These are phyloP conservation scores for Mariannaea sp. DNA, from an alignment of 2,329 filamentous ascomycete species.

Conservation along the genomic window DNA sequence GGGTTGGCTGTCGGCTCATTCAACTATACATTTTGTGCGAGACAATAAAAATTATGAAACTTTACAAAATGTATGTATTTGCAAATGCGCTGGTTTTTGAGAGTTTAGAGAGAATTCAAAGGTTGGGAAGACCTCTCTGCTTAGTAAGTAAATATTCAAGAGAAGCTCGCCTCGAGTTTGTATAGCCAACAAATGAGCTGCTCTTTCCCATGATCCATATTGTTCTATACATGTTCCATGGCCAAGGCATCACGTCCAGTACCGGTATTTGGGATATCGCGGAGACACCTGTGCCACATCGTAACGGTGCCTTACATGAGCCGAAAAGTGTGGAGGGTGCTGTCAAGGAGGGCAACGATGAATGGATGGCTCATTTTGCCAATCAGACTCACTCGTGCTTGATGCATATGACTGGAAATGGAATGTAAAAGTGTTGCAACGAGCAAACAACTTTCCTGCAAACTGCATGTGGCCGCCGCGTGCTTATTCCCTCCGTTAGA, in stretches of 20 bases:
- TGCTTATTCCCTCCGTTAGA: conserved; percentile 11
- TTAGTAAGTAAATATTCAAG: too few species aligned
- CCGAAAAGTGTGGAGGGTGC: conserved; percentile 4
- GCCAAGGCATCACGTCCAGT: not conserved
- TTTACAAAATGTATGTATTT: too few species aligned
- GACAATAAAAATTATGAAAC: too few species aligned
- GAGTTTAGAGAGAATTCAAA: too few species aligned
- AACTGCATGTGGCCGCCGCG: conserved; percentile 4
- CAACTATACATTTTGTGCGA: too few species aligned
- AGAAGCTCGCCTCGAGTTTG: too few species aligned
- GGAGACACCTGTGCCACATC: conserved; percentile 4
- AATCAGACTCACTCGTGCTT: too few species aligned
- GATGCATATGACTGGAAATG: not conserved
- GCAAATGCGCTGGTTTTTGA: too few species aligned
- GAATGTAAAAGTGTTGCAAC: not conserved
- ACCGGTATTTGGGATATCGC: conserved; percentile 6
- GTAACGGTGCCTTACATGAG: conserved; percentile 32
- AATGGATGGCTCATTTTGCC: not conserved
- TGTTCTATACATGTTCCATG: not conserved
- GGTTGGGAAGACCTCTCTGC: too few species aligned
- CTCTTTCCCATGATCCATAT: not conserved
- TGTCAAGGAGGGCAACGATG: not conserved
- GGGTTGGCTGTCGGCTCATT: conserved; percentile 3
- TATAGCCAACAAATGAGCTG: conserved; percentile 1
- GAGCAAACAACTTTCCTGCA: not conserved